Conservation (phyloP, 345 rosid genomes). For the Eucalyptus marginata region DNA sequence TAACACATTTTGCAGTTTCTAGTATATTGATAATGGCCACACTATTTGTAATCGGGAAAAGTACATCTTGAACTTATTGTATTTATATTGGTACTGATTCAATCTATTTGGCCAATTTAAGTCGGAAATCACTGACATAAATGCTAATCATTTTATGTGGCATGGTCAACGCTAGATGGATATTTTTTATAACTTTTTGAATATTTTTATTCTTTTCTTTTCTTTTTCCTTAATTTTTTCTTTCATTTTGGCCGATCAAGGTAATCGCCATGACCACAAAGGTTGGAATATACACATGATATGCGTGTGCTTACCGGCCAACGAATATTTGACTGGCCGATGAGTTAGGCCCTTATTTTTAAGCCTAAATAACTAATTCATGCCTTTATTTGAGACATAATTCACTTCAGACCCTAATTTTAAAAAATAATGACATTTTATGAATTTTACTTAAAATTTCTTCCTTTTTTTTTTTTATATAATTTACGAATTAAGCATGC, state of each 20-base stretch:
- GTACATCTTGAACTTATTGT: not conserved
- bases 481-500: not conserved
- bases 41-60: not conserved
- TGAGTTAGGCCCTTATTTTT: too few relatives aligned
- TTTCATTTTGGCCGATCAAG: accelerated
- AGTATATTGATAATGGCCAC: not conserved
- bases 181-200: too few relatives aligned
- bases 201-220: too few relatives aligned
- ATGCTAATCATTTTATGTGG: accelerated
- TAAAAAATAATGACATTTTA: not conserved
- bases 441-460: too few relatives aligned
- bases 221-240: not conserved
- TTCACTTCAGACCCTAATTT: accelerated
- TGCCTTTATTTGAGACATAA: accelerated
- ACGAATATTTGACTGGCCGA: accelerated
- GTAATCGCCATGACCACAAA: too few relatives aligned
- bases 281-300: not conserved
- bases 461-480: too few relatives aligned
- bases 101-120: accelerated
- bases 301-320: accelerated
- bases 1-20: not conserved
- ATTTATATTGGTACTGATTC: accelerated
- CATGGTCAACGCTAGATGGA: accelerated
- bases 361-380: too few relatives aligned
- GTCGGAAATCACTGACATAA: accelerated